Evolutionary conservation across 371 early-diverging fungal species (phyloP).

Genomic region (Basidiobolus meristosporus): DNA sequence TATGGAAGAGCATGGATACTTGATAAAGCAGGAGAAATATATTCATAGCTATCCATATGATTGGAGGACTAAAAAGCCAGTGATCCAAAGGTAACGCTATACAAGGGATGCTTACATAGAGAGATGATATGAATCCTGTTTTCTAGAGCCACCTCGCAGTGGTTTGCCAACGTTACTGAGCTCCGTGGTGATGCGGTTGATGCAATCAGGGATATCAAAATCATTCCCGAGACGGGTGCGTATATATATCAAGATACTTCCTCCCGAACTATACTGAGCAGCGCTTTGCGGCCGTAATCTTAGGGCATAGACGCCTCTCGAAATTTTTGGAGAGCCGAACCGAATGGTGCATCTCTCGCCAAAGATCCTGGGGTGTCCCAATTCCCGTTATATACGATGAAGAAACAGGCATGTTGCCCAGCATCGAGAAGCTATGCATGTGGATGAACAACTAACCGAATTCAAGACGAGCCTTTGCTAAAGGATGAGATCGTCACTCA

Average conservation of each 20-base stretch:
- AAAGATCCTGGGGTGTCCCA: conserved; percentile 69
- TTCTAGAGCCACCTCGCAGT: conserved; percentile 63
- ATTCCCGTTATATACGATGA: conserved; percentile 65
- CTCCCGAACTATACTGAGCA: not conserved
- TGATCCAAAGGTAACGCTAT: conserved; percentile 36
- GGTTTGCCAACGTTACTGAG: conserved; percentile 62
- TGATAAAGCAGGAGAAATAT: conserved; percentile 17
- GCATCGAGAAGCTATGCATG: too few relatives aligned
- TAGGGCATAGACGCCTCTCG: conserved; percentile 20
- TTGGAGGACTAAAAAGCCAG: conserved; percentile 81
- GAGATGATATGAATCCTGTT: not conserved
- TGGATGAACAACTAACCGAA: not conserved
- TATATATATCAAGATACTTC: not conserved
- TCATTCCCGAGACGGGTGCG: conserved; percentile 40
- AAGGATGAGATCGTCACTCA: conserved; percentile 40
- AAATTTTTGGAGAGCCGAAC: conserved; percentile 41
- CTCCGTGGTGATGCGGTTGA: conserved; percentile 35
- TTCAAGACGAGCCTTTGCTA: conserved; percentile 33
- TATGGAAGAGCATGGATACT: conserved; percentile 13
- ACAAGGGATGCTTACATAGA: not conserved
- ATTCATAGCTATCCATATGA: conserved; percentile 78
- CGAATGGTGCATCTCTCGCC: conserved; percentile 90
- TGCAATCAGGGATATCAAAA: conserved; percentile 25
- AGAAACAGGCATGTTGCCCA: too few relatives aligned
- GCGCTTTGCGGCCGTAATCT: not conserved